phyloP scores from a whole-genome alignment of 2,329 filamentous ascomycete genomes.

The Dactylellina cionopaga region DNA sequence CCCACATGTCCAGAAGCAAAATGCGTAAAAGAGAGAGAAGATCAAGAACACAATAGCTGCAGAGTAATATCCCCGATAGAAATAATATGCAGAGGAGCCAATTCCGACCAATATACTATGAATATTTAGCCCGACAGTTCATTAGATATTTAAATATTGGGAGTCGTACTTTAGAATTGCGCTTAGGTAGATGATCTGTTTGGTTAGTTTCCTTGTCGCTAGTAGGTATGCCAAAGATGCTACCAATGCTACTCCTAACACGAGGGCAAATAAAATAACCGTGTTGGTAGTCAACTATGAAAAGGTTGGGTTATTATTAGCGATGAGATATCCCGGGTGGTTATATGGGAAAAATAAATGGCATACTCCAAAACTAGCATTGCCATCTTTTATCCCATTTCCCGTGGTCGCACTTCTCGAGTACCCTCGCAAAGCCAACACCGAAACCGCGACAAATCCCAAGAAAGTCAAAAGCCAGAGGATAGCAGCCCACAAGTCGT shows the following conservation, averaged over 20 bases:
- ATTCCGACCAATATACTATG: slow-evolving; percentile 75
- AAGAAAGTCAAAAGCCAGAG: slow-evolving; percentile 76
- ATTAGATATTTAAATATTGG: background rate
- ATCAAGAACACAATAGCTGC: slow-evolving; percentile 88
- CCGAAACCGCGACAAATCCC: slow-evolving; percentile 81
- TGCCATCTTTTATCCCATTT: slow-evolving; percentile 28
- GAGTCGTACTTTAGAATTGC: slow-evolving; percentile 75
- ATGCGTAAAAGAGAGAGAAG: slow-evolving; percentile 79
- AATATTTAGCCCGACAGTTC: slow-evolving; percentile 3
- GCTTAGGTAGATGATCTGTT: slow-evolving; percentile 91
- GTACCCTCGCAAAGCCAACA: slow-evolving; percentile 79
- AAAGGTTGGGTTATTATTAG: background rate
- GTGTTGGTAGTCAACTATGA: slow-evolving; percentile 73
- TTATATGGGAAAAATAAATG: background rate
- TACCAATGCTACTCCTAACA: slow-evolving; percentile 76
- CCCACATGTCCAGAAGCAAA: slow-evolving; percentile 83
- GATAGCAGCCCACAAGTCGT: slow-evolving; percentile 88
- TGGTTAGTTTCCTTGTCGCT: slow-evolving; percentile 79
- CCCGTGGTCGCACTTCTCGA: slow-evolving; percentile 59
- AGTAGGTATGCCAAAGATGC: slow-evolving; percentile 82
- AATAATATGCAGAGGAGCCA: slow-evolving; percentile 78
- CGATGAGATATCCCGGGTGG: too few relatives aligned
- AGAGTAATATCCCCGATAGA: slow-evolving; percentile 73
- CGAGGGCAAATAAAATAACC: slow-evolving; percentile 83
- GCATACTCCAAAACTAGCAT: slow-evolving; percentile 41